Evolutionary conservation across 2,329 filamentous ascomycete genomes (phyloP), one percentile per base, ranked within the genome.

Genomic region (Xylariaceae sp.): DNA sequence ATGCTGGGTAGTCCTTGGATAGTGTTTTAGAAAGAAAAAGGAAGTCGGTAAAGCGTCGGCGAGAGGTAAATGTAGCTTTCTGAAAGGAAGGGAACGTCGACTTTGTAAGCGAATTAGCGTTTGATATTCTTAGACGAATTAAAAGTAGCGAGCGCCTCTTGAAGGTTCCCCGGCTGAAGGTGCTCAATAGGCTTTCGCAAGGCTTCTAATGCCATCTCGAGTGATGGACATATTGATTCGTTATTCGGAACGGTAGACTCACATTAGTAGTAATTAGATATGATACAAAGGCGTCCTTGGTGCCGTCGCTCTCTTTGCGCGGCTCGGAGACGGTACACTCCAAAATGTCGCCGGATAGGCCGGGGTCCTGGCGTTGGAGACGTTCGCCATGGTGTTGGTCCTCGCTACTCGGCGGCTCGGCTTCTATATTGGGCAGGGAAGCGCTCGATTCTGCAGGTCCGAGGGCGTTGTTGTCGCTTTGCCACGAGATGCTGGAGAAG

Each of bases 1-100:
- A 91, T 76, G 91, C 90, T 55, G 92, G 91, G 67, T 91, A 97
- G 71, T 97, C 92, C 70, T 86, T 87, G 59, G 82, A 86, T 45
- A 99, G 85, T 26, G 90, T 87, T 75, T 96, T 97, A 77, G 91
- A 97, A 58, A 99, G 85, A 72, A 96, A 99, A 64, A 95, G 88
- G 70, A 99, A 99, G 76, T 99, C 94, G 64, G 93, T 97, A 75
- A 97, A 99, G 67, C 94, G 91, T 63, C 94, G 86, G 58, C 94
- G 89, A 58, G 96, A 88, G 21, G 81, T 81, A 58, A 91, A 92
- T 16, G 86, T 85, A 29, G 89, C 79, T 70, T 87, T 91, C 72
- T 94, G 88, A 73, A 97, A 99, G 60, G 92, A 89, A 63, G 92
- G 87, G 74, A 97, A 97, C 65, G 95, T 92, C 60, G 92, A 96